Base-by-base conservation (phyloP, 345 rosid species). In the Lenwebbia sp. region DNA sequence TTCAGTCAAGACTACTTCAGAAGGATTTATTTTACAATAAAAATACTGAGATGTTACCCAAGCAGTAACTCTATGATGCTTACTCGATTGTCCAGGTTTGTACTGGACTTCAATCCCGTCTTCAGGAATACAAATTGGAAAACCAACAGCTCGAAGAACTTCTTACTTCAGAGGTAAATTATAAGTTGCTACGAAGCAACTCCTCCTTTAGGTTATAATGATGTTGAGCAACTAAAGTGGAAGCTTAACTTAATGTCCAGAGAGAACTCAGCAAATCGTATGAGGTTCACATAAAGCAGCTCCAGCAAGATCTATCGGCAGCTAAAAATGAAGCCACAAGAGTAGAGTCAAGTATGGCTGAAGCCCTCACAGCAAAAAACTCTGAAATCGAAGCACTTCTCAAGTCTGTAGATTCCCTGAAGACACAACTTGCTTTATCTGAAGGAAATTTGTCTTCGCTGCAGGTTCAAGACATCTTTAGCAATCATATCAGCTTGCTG, bases 81-180 rank as follows among this genome's bases (percentile, higher is more conserved):
- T 62, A 41, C 57, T 82, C 41, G 76, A 51, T 55, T 87, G 15
- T 82, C 84, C 89, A 98, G 99, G 97, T 96, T 84, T 96, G 99
- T 89, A 95, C 96, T 91, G 99, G 99, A 87, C 97, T 98, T 87
- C 94, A 97, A 85, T 91, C 96, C 85, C 99, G 99, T 86, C 98
- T 98, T 88, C 99, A 96, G 91, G 99, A 96, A 88, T 94, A 94
- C 88, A 98, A 98, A 89, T 92, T 93, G 87, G 99, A 98, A 92
- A 98, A 96, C 93, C 94, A 98, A 84, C 99, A 98, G 91, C 93
- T 98, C 88, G 99, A 98, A 92, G 99, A 98, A 89, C 99, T 98
- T 94, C 97, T 98, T 85, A 89, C 90, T 88, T 93, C 98, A 30
- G 99, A 98, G 98, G 99, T 95, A 90, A 93, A 83, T 49, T 83